These are phyloP conservation scores for Exophiala mesophila DNA, from an alignment of 2,329 filamentous ascomycete species.

Conservation along the genomic window DNA sequence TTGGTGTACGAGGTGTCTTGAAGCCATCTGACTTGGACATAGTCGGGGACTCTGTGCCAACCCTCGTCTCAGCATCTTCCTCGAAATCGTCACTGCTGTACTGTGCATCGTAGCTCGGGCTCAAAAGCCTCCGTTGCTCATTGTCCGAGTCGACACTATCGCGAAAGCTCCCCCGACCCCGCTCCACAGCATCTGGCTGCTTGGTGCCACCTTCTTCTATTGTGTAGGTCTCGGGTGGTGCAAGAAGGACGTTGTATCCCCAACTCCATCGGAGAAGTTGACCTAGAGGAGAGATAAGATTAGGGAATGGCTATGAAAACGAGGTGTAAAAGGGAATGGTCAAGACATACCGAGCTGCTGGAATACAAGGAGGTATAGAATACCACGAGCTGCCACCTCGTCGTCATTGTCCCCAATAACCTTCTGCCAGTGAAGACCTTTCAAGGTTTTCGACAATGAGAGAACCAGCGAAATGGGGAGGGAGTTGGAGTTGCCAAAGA, in stretches of 20 bases:
- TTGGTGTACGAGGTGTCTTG: constrained; percentile 22
- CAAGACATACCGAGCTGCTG: constrained; percentile 63
- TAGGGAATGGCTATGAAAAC: no score
- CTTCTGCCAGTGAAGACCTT: constrained; percentile 88
- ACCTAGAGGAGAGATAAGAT: constrained; percentile 46
- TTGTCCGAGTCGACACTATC: constrained; percentile 37
- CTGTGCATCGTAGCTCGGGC: constrained; percentile 19
- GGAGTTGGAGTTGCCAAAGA: constrained; percentile 98
- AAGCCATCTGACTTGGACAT: constrained; percentile 23
- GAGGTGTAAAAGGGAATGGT: no score
- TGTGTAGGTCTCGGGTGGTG: constrained; percentile 62
- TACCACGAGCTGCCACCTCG: constrained; percentile 87
- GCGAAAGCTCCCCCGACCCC: constrained; percentile 37
- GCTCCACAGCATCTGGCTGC: constrained; percentile 33
- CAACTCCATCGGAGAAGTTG: constrained; percentile 96
- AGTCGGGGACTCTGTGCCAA: constrained; percentile 24
- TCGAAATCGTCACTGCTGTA: constrained; percentile 20
- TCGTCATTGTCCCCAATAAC: constrained; percentile 91
- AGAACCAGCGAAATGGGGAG: constrained; percentile 93
- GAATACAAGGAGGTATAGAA: constrained; percentile 93
- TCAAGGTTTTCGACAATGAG: constrained; percentile 85
- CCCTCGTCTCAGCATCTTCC: constrained; percentile 23
- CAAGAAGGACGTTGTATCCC: constrained; percentile 93
- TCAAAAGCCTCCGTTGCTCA: constrained; percentile 20
- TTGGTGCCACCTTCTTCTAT: constrained; percentile 39